Evolutionary conservation across 1,284 basidiomycete species (phyloP), one percentile per base, ranked within the genome.

Genomic region (Puccinia hordei): DNA sequence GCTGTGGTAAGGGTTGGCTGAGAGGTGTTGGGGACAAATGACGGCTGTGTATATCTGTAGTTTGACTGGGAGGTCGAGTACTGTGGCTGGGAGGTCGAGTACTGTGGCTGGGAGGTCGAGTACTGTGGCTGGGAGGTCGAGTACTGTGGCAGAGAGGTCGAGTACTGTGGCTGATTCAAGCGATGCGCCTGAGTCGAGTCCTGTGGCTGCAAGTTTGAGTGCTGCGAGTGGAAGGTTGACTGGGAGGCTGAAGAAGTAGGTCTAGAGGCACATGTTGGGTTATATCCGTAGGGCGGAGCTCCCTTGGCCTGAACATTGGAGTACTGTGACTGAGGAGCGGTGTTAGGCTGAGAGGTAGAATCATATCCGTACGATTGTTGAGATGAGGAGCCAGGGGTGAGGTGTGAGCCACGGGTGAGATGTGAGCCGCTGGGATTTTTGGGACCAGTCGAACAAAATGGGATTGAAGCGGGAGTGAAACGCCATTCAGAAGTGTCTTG

Each of bases 381-480:
- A 35, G 30, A 51, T 51, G 49, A 51, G 49, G 5, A 51, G n/a
- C n/a, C n/a, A n/a, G n/a, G n/a, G n/a, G n/a, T n/a, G n/a, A n/a
- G n/a, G 13, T 51, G 4, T 1, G 53, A n/a, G 53, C 1, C n/a
- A 27, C 4, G 13, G 6, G 27, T 12, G 30, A 41, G 57, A 13
- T 61, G 19, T 5, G 24, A 57, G 55, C n/a, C 24, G 55, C 55
- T 57, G 22, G 55, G 13, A n/a, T 10, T 33, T 59, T 59, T 13
- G 5, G 57, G 1, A 30, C 22, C 1, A 44, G 63, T 66, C 6
- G 35, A n/a, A 41, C 38, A 22, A 49, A 68, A 68, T 1, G 66
- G 66, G 44, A 68, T 68, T 49, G 66, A 44, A 17, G 66, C 41
- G 3, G 66, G 66, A 5, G 66, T 68, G n/a, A 68, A 68, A n/a